Base-by-base conservation (phyloP, 192 early-diverging fungal species). In the Backusella parvicylindrica region DNA sequence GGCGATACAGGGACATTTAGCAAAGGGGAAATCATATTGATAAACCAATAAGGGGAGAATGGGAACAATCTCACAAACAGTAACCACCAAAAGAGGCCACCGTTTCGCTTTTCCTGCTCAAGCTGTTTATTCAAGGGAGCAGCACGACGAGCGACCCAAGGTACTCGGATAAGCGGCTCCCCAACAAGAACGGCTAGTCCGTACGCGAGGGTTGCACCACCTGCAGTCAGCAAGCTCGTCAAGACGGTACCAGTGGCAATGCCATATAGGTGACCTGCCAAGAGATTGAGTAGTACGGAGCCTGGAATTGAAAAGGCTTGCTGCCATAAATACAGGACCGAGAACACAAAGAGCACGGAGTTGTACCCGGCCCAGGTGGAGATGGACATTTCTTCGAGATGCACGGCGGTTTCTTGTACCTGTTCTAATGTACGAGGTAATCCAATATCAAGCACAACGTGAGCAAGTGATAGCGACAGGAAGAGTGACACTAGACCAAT, bases 251-350 rank as follows among this genome's bases (percentile, higher is more conserved):
- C 80, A 9, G 66, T 28, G 9, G 49, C 33, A 3, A 77, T 66
- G 12, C 80, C 80, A 64, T 81, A 77, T 1, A 81, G 50, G 69
- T 81, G 73, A 21, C 80, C 75, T 28, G 70, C 76, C 21, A 81
- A 63, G 26, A 81, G 50, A 72, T 81, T 81, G 66, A 88, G 68
- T 21, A 88, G 80, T 8, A 86, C 81, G 31, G 84, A 84, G n/a
- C 87, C 87, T 28, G 87, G 87, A 41, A 88, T 83, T 38, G 85
- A 86, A 81, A 86, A 88, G 30, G 80, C 83, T 67, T 88, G 87
- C 37, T 88, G 84, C 87, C 87, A 88, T 18, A 88, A 69, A 69
- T 88, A 88, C 9, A 88, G 71, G 1, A 80, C 72, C 6, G 79
- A 75, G 71, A 86, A 85, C 5, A 86, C 82, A 73, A 76, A 72